Conservation (phyloP, 2,329 filamentous ascomycete species). For the Verticillium tricorpus region DNA sequence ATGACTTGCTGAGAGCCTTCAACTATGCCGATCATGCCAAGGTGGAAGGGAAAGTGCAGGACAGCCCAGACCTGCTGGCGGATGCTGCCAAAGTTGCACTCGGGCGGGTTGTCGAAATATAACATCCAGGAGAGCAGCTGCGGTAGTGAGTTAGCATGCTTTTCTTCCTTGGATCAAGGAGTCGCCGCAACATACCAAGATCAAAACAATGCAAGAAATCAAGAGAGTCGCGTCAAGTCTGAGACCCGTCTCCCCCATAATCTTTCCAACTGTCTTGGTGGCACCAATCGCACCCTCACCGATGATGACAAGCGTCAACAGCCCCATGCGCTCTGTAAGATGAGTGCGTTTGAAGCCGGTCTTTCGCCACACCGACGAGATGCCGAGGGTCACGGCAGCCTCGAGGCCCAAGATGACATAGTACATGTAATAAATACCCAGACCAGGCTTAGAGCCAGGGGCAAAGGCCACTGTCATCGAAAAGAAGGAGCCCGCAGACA, state of each 20-base stretch:
- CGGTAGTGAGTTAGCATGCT: not conserved
- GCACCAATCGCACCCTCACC: constrained; percentile 53
- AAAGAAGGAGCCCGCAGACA: constrained; percentile 24
- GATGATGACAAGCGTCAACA: constrained; percentile 56
- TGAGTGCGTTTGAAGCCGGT: constrained; percentile 54
- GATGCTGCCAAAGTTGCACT: constrained; percentile 43
- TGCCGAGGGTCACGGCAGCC: constrained; percentile 37
- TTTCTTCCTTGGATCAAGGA: accelerated
- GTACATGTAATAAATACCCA: constrained; percentile 34
- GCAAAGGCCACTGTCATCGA: constrained; percentile 8
- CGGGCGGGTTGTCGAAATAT: constrained; percentile 52
- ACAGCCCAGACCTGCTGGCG: constrained; percentile 48
- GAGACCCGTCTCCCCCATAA: constrained; percentile 7
- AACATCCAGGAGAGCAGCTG: constrained; percentile 43
- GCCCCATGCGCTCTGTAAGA: constrained; percentile 52
- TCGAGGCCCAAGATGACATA: constrained; percentile 45
- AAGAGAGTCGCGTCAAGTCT: constrained; percentile 2
- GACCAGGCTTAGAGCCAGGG: constrained; percentile 13
- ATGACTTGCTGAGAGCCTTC: constrained; percentile 47
- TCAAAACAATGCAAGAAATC: constrained; percentile 10
- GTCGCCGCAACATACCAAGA: constrained; percentile 3
- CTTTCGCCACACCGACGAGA: constrained; percentile 43
- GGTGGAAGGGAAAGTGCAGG: constrained; percentile 52
- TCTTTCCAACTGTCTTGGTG: constrained; percentile 33
- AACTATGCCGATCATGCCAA: constrained; percentile 30